Conservation (phyloP, 2,329 filamentous ascomycete genomes). For the Podosphaera leucotricha region DNA sequence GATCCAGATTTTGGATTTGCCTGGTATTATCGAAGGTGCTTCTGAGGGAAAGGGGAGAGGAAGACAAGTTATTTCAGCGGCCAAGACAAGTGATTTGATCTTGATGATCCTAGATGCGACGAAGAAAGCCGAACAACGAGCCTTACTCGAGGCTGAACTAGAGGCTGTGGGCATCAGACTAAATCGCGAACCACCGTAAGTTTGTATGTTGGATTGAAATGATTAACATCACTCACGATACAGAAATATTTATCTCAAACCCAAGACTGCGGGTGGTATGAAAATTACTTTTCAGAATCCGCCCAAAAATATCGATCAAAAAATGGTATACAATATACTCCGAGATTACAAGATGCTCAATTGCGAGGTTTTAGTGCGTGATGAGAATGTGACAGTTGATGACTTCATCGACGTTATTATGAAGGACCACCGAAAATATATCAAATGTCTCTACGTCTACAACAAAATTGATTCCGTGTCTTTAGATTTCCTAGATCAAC, state of each 20-base stretch:
- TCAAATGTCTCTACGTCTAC: constrained; percentile 85
- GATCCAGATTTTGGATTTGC: constrained; percentile 91
- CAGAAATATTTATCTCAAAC: constrained; percentile 91
- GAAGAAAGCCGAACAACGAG: constrained; percentile 81
- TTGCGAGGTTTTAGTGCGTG: constrained; percentile 82
- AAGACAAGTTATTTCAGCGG: constrained; percentile 87
- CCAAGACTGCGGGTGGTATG: constrained; percentile 90
- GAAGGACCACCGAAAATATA: constrained; percentile 97
- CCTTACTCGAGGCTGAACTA: constrained; percentile 71
- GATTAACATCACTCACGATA: background rate
- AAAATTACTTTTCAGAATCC: constrained; percentile 89
- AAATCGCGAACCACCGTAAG: constrained; percentile 74
- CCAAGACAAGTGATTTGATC: constrained; percentile 93
- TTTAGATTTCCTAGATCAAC: constrained; percentile 74
- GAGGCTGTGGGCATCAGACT: constrained; percentile 87
- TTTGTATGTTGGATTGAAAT: constrained; percentile 2
- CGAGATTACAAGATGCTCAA: constrained; percentile 98
- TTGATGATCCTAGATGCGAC: constrained; percentile 95
- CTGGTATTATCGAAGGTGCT: constrained; percentile 94
- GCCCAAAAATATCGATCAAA: constrained; percentile 82
- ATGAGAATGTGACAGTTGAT: constrained; percentile 88
- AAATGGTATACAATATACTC: constrained; percentile 94
- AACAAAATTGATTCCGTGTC: constrained; percentile 97
- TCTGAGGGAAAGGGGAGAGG: constrained; percentile 89
- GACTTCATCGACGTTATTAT: constrained; percentile 99